These are phyloP conservation scores for Eucommia ulmoides DNA, from an alignment of 257 asterid species.

Conservation along the genomic window DNA sequence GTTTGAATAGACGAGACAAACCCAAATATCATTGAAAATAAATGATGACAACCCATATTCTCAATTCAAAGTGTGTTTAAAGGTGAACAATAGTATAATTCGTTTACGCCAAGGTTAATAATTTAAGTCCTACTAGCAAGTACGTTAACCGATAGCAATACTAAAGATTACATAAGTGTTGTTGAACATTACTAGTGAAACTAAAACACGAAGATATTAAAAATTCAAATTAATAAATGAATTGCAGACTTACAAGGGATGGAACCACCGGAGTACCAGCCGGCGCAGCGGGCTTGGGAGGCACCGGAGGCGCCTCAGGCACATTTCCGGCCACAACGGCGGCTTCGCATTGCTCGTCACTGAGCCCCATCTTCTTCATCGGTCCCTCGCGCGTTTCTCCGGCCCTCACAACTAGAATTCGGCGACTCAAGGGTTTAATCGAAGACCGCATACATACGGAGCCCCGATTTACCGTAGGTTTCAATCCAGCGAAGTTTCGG, in stretches of 20 bases:
- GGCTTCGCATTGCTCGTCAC: slow-evolving; percentile 74
- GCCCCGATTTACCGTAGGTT: slow-evolving; percentile 13
- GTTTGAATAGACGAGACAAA: no score
- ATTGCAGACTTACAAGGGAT: slow-evolving; percentile 47
- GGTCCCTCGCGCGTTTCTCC: slow-evolving; percentile 26
- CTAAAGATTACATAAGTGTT: no score
- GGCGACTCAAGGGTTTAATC: background rate
- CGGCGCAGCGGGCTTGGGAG: slow-evolving; percentile 63
- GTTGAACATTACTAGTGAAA: no score
- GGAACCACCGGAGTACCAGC: slow-evolving; percentile 55
- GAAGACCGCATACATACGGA: background rate
- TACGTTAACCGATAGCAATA: no score
- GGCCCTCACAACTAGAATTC: slow-evolving; percentile 25
- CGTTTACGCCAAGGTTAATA: no score
- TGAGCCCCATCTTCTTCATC: slow-evolving; percentile 38
- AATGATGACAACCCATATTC: no score
- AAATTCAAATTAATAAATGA: no score
- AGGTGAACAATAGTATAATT: no score
- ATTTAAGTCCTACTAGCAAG: no score
- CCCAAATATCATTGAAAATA: no score
- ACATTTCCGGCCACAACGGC: slow-evolving; percentile 70
- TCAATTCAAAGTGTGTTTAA: no score
- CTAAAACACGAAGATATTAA: no score
- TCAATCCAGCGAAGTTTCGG: slow-evolving; percentile 21
- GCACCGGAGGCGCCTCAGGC: slow-evolving; percentile 87